Evolutionary conservation across 2,329 filamentous ascomycete species (phyloP).

Genomic region (Didymella segeticola): DNA sequence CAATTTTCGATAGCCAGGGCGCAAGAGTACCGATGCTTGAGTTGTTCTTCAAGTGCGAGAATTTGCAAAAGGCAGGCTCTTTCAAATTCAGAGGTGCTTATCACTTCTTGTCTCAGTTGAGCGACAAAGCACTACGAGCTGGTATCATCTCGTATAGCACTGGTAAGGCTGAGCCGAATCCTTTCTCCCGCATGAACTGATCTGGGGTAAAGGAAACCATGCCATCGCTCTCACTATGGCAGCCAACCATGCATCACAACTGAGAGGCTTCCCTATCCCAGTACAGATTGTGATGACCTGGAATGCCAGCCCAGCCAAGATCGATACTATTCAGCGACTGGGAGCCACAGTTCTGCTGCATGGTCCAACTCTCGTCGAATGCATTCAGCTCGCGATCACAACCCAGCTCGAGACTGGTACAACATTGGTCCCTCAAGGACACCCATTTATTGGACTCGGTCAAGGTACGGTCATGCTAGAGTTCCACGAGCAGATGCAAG

Average conservation of each 20-base stretch:
- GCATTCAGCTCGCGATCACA: background rate
- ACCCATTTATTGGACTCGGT: background rate
- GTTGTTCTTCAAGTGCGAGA: conserved; percentile 2
- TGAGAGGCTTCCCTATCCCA: background rate
- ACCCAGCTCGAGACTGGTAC: background rate
- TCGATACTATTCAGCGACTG: background rate
- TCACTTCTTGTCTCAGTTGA: conserved; percentile 1
- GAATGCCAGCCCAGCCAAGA: conserved; percentile 1
- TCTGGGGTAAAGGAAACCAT: background rate
- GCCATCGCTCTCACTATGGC: conserved; percentile 2
- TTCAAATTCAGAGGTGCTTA: conserved; percentile 1
- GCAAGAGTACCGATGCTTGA: background rate
- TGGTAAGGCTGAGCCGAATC: background rate
- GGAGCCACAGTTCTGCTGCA: background rate
- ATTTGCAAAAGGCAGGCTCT: conserved; percentile 1
- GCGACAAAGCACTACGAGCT: background rate
- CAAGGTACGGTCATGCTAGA: conserved; percentile 1
- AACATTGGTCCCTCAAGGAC: conserved; percentile 2
- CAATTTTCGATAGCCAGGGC: background rate
- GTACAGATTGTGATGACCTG: background rate
- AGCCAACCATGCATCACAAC: background rate
- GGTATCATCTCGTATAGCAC: conserved; percentile 1
- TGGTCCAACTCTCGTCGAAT: conserved; percentile 1
- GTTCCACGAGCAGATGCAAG: background rate
- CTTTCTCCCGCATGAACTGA: background rate